phyloP scores from a whole-genome alignment of 2,329 filamentous ascomycete species.

The Acrodontium crateriforme region DNA sequence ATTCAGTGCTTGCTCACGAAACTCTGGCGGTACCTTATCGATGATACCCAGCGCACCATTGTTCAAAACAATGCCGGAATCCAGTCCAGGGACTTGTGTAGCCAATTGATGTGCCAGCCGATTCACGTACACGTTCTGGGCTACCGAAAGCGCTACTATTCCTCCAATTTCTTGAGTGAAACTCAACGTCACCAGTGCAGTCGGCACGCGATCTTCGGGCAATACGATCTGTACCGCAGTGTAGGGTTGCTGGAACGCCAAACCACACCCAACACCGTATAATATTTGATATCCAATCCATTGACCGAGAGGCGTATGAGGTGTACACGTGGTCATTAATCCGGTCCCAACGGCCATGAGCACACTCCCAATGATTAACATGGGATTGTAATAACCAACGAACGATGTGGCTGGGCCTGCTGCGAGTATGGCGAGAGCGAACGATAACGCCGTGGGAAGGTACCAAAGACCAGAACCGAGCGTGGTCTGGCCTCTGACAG shows the following conservation, averaged over 20 bases:
- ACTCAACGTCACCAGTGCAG: slow-evolving; percentile 22
- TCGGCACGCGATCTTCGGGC: slow-evolving; percentile 2
- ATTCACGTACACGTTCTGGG: background rate
- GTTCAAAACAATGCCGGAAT: background rate
- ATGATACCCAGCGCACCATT: slow-evolving; percentile 1
- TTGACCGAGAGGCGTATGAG: slow-evolving; percentile 10
- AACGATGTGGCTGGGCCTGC: slow-evolving; percentile 3
- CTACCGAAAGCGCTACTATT: background rate
- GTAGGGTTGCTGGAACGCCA: slow-evolving; percentile 20
- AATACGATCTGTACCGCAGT: slow-evolving; percentile 11
- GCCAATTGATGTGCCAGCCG: background rate
- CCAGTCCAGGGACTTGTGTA: background rate
- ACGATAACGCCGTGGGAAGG: slow-evolving; percentile 31
- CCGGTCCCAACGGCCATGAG: slow-evolving; percentile 7
- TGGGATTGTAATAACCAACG: slow-evolving; percentile 8
- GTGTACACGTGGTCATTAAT: slow-evolving; percentile 11
- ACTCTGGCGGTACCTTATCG: background rate
- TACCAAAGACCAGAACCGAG: slow-evolving; percentile 27
- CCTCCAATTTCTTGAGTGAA: background rate
- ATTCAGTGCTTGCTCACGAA: background rate
- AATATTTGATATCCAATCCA: slow-evolving; percentile 24
- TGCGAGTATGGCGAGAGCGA: slow-evolving; percentile 24
- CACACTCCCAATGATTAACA: slow-evolving; percentile 5
- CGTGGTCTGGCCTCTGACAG: slow-evolving; percentile 28
- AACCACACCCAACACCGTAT: slow-evolving; percentile 17